Evolutionary conservation across 2,329 filamentous ascomycete species (phyloP), one percentile per base, ranked within the genome.

Genomic region (Ramularia endophylla): DNA sequence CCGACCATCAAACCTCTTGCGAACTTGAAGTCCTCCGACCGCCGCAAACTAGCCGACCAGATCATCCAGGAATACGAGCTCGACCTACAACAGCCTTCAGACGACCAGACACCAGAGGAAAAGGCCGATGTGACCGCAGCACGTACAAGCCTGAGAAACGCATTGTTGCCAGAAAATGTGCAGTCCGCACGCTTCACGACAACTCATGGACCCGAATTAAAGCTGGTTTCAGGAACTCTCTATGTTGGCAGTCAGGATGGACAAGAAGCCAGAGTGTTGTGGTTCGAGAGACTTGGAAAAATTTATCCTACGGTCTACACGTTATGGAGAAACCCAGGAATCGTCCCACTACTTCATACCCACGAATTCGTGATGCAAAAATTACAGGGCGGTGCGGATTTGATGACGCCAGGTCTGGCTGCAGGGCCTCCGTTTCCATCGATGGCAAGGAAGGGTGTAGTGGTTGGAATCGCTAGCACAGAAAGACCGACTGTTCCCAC

Each of bases 371-470:
- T 80, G 3, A 73, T 83, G 55, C 68, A 74, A 46, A 83, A 83
- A 60, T 64, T 85, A 7, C 75, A 74, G 43, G 71, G 73, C 6
- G 81, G 81, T 3, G 80, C 81, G 15, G 80, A 83, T 59, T 65
- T 85, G 35, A 84, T 84, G 81, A 82, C 75, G 1, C 81, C 81
- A 2, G 81, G 81, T 7, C 63, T 85, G 11, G 73, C 79, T 19
- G 72, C 75, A 38, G 79, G 80, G 1, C 78, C 80, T 8, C 79
- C 80, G 2, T 84, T 83, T 54, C 77, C 79, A 3, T 52, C 65
- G 27, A 67, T 67, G 34, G 80, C 80, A 2, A 75, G 69, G 38
- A 76, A 77, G 54, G 78, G 74, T 2, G 68, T 77, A 3, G 63
- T 83, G 18, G 78, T 82, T n/a, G 79, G 77, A 3, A 71, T 84